These are phyloP conservation scores for Waitea zeae DNA, from an alignment of 1,284 basidiomycete genomes.

Conservation along the genomic window DNA sequence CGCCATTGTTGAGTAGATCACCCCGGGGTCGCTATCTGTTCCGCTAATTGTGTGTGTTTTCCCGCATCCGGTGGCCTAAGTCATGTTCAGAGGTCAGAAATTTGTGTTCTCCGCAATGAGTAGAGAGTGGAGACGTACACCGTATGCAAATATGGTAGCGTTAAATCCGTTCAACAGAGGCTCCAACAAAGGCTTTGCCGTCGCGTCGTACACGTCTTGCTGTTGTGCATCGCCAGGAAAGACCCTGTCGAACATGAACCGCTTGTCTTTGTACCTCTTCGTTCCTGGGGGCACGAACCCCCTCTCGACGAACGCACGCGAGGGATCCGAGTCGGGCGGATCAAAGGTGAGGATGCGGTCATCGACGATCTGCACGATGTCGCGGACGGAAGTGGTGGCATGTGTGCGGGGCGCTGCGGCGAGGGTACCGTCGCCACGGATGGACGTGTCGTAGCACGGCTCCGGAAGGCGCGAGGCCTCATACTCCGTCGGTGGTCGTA, in stretches of 20 bases:
- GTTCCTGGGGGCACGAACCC: conserved; percentile 73
- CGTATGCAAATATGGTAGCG: conserved; percentile 93
- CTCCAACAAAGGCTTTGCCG: conserved; percentile 68
- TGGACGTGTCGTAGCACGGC: conserved; percentile 42
- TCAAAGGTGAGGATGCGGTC: conserved; percentile 91
- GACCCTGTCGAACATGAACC: conserved; percentile 91
- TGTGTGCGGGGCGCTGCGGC: conserved; percentile 38
- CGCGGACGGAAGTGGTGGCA: conserved; percentile 37
- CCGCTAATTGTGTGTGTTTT: conserved; percentile 98
- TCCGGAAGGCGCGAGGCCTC: conserved; percentile 72
- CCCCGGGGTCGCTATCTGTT: conserved; percentile 69
- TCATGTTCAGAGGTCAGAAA: conserved; percentile 7
- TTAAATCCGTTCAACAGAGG: conserved; percentile 89
- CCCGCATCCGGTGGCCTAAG: conserved; percentile 89
- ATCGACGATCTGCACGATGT: conserved; percentile 66
- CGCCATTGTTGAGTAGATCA: conserved; percentile 93
- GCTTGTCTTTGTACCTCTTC: conserved; percentile 81
- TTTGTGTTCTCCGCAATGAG: neutral
- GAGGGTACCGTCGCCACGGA: conserved; percentile 71
- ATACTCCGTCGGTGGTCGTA: conserved; percentile 73
- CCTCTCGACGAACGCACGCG: conserved; percentile 57
- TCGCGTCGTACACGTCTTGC: conserved; percentile 73
- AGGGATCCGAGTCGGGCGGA: conserved; percentile 72
- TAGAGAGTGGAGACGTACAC: conserved; percentile 26
- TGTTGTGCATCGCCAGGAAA: conserved; percentile 70